Conservation (phyloP, 192 early-diverging fungal species). For the Gamsiella multidivaricata region DNA sequence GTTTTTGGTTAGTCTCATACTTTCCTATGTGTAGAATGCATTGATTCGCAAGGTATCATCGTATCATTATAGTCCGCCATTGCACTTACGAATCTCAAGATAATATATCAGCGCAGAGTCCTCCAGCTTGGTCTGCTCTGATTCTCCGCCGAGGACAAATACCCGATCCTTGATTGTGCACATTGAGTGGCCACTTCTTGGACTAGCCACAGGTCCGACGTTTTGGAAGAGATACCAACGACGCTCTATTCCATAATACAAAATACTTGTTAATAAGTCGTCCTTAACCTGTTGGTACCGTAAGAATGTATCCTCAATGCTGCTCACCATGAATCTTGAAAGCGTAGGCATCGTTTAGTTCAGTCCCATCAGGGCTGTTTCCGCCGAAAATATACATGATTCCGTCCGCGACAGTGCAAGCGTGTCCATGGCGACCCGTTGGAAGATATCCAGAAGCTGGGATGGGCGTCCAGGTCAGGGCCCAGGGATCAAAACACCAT, state of each 20-base stretch:
- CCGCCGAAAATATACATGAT: constrained; percentile 69
- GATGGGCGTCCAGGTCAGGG: constrained; percentile 57
- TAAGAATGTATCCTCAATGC: neutral
- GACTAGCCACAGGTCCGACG: constrained; percentile 63
- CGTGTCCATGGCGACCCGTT: constrained; percentile 53
- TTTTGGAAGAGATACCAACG: constrained; percentile 72
- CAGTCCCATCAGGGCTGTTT: constrained; percentile 51
- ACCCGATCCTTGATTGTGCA: constrained; percentile 57
- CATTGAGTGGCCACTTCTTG: constrained; percentile 60
- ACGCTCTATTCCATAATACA: constrained; percentile 39
- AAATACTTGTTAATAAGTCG: neutral
- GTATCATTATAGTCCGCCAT: too few relatives aligned
- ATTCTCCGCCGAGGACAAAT: constrained; percentile 66
- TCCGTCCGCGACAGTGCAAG: constrained; percentile 58
- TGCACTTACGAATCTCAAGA: constrained; percentile 24
- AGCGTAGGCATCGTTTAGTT: constrained; percentile 62
- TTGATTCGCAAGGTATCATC: neutral
- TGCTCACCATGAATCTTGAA: constrained; percentile 60
- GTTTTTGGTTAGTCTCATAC: too few relatives aligned
- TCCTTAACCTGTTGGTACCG: neutral
- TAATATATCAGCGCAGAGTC: constrained; percentile 53
- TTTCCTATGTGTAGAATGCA: too few relatives aligned
- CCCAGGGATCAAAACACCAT: constrained; percentile 64
- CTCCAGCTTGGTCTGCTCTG: constrained; percentile 50
- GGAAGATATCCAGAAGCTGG: constrained; percentile 62